These are phyloP conservation scores for Cladorrhinum sp. DNA, from an alignment of 2,329 filamentous ascomycete species.

Conservation along the genomic window DNA sequence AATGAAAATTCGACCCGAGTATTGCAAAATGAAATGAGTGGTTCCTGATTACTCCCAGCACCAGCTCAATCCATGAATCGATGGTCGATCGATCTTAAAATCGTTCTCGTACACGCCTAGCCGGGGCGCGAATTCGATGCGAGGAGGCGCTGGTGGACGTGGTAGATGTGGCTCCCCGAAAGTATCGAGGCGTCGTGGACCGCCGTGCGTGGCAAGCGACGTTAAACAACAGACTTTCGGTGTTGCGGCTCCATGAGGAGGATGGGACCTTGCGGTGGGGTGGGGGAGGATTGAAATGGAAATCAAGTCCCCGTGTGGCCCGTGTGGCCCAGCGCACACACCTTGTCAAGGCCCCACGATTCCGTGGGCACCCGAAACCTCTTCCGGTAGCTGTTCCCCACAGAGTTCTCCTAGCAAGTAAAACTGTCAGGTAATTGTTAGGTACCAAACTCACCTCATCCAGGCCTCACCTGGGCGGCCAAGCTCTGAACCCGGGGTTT, in stretches of 20 bases:
- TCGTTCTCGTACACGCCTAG: neutral
- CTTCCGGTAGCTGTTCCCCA: slow-evolving; percentile 4
- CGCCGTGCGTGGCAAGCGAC: slow-evolving; percentile 1
- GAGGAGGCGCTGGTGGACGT: neutral
- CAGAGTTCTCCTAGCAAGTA: slow-evolving; percentile 3
- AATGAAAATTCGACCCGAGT: neutral
- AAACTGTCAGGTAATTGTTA: slow-evolving; percentile 13
- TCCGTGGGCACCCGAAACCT: slow-evolving; percentile 3
- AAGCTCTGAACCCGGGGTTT: neutral
- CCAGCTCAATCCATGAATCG: neutral
- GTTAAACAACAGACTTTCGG: slow-evolving; percentile 6
- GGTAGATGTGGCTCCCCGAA: neutral
- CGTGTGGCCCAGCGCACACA: slow-evolving; percentile 2
- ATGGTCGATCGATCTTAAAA: neutral
- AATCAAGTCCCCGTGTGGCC: slow-evolving; percentile 12
- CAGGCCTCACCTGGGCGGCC: neutral
- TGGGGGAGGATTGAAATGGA: slow-evolving; percentile 20
- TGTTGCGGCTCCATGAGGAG: slow-evolving; percentile 13
- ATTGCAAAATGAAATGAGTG: neutral
- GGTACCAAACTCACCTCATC: slow-evolving; percentile 1
- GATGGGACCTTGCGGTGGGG: slow-evolving; percentile 14
- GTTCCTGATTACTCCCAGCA: no score
- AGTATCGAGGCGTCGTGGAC: neutral
- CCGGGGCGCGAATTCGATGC: neutral
- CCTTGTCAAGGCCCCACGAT: slow-evolving; percentile 12